phyloP scores from a whole-genome alignment of 73 alveolate species.

The Blepharisma stoltei region DNA sequence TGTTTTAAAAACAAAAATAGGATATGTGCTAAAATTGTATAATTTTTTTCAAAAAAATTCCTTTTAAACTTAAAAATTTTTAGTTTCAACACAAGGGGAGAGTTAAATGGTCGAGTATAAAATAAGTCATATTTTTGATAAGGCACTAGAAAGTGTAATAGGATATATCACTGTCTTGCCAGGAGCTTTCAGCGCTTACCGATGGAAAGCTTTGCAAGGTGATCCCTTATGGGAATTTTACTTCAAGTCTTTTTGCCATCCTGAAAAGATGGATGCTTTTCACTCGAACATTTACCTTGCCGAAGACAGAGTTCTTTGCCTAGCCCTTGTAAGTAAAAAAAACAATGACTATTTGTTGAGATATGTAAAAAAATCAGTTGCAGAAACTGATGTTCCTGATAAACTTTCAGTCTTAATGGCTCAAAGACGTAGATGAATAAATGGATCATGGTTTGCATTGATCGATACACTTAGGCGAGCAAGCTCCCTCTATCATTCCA shows the following conservation, averaged over 20 bases:
- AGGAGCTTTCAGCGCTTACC: constrained; percentile 55
- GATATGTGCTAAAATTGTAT: too few species aligned
- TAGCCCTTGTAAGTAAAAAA: constrained; percentile 38
- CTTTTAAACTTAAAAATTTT: too few species aligned
- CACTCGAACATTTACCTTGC: constrained; percentile 61
- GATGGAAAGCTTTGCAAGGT: constrained; percentile 44
- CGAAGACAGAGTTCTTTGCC: constrained; percentile 67
- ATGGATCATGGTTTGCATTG: constrained; percentile 63
- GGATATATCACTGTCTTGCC: constrained; percentile 57
- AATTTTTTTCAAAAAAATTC: too few species aligned
- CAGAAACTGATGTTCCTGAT: constrained; percentile 58
- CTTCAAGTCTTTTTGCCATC: constrained; percentile 24
- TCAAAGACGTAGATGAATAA: constrained; percentile 68
- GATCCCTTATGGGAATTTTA: constrained; percentile 27
- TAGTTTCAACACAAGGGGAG: too few species aligned
- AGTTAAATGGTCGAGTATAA: constrained; percentile 39
- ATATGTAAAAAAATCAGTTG: constrained; percentile 51
- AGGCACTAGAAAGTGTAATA: constrained; percentile 45
- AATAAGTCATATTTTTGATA: constrained; percentile 48
- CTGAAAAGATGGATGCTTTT: constrained; percentile 30
- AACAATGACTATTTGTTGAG: constrained; percentile 28
- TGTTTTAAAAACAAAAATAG: too few species aligned
- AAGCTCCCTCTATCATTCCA: not conserved
- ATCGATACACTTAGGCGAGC: not conserved
- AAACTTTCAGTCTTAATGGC: constrained; percentile 39